A percentile compares a stretch with the other conserved stretches of the same genome.
Conservation (phyloP, 176 grass and related monocot species). For the Triticum urartu region DNA sequence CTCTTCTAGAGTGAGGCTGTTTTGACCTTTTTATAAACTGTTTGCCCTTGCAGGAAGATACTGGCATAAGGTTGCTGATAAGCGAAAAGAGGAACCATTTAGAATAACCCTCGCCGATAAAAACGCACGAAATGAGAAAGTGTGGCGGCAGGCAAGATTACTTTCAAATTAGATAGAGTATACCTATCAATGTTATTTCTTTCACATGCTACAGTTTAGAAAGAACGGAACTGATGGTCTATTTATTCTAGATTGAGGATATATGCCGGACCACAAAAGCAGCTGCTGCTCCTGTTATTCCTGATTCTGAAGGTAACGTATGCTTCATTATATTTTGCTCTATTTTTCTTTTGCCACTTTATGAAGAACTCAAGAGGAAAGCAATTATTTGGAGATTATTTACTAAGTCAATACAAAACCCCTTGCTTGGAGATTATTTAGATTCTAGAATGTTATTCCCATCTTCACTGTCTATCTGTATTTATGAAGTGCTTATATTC, state of each 20-base stretch:
- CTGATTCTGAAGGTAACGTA: slow-evolving; percentile 80
- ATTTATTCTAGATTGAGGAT: slow-evolving; percentile 71
- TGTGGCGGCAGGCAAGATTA: slow-evolving; percentile 76
- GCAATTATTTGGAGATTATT: neutral
- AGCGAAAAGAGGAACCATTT: slow-evolving; percentile 66
- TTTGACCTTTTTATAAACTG: slow-evolving; percentile 10
- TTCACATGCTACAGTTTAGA: neutral
- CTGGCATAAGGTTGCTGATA: slow-evolving; percentile 82
- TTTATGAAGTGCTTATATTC: neutral
- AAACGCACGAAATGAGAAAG: slow-evolving; percentile 94
- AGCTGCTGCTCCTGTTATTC: slow-evolving; percentile 72
- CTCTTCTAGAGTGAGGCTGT: neutral
- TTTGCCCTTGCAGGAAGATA: slow-evolving; percentile 65
- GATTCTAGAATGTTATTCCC: neutral
- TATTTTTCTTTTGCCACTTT: neutral
- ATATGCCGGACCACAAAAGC: slow-evolving; percentile 68
- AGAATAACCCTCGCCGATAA: slow-evolving; percentile 90
- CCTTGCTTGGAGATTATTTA: neutral
- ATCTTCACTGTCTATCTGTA: neutral
- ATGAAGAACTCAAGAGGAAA: neutral
- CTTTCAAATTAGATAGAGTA: slow-evolving; percentile 2
- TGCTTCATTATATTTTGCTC: slow-evolving; percentile 11
- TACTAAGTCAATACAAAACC: neutral
- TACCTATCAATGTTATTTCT: neutral
- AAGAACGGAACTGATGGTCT: slow-evolving; percentile 18